These are phyloP conservation scores for Epichloe coenophiala DNA, from an alignment of 2,329 filamentous ascomycete species.

Conservation along the genomic window DNA sequence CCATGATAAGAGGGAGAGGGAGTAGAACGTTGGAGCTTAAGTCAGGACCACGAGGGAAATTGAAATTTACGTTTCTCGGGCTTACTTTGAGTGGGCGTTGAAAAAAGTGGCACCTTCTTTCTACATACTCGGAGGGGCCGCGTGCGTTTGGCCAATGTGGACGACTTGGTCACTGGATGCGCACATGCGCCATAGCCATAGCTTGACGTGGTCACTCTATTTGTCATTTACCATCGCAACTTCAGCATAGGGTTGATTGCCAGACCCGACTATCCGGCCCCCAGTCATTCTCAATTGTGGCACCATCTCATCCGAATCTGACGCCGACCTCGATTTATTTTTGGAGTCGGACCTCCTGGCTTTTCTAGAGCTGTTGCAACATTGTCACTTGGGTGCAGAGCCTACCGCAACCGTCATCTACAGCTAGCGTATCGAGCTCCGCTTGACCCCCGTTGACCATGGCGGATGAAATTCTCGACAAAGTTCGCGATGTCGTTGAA, in stretches of 20 bases:
- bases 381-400: background rate
- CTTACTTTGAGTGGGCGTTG: background rate
- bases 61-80: constrained; percentile 1
- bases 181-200: background rate
- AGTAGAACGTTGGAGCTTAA: constrained; percentile 4
- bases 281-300: background rate
- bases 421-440: background rate
- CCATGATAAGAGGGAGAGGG: constrained; percentile 1
- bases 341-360: background rate
- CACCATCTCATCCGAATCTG: background rate
- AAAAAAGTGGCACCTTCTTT: background rate
- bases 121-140: background rate
- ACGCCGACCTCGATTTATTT: background rate
- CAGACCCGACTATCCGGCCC: background rate
- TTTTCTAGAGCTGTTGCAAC: background rate
- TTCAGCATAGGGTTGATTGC: background rate
- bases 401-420: background rate
- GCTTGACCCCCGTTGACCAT: constrained; percentile 25
- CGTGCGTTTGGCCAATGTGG: background rate
- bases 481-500: constrained; percentile 67
- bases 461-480: constrained; percentile 69
- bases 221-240: background rate
- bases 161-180: background rate
- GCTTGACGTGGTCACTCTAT: constrained; percentile 5
- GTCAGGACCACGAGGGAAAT: background rate